phyloP scores from a whole-genome alignment of 495 filamentous ascomycete species.

The Hyaloscypha hepaticicola region DNA sequence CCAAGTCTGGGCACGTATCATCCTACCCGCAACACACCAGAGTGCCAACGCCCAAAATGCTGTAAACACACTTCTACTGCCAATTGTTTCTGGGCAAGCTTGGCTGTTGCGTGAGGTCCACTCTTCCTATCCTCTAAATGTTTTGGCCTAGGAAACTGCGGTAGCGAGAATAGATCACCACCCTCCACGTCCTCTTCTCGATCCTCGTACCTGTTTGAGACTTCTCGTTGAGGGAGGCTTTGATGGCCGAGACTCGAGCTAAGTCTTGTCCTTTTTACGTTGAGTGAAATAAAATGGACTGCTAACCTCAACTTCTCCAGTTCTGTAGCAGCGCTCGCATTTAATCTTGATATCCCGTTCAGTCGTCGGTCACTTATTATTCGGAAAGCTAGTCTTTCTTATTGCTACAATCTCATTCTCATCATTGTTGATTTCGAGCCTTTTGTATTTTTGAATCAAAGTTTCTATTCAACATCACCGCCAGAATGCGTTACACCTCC shows the following conservation, averaged over 20 bases:
- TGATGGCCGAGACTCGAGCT: not conserved
- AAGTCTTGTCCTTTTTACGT: not conserved
- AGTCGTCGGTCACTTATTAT: not conserved
- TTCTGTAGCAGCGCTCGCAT: not conserved
- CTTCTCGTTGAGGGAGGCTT: not conserved
- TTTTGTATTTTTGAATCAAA: not conserved
- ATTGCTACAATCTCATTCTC: not conserved
- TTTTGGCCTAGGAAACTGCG: not conserved
- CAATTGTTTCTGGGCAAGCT: not conserved
- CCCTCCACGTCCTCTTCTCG: not conserved
- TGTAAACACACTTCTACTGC: conserved; percentile 5
- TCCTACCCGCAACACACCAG: not conserved
- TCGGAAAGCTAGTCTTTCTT: conserved; percentile 5
- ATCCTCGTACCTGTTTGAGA: conserved; percentile 1
- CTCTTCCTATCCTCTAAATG: not conserved
- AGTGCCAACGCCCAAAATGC: not conserved
- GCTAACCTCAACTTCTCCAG: conserved; percentile 1
- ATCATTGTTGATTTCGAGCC: not conserved
- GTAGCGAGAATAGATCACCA: not conserved
- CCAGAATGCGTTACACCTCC: conserved; percentile 21
- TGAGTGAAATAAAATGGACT: not conserved
- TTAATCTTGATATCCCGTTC: conserved; percentile 2
- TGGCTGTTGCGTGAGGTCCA: not conserved
- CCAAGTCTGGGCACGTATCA: conserved; percentile 10
- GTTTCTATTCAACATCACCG: not conserved